These are phyloP conservation scores for Avena atlantica DNA, from an alignment of 176 grass and related monocot species.

Conservation along the genomic window DNA sequence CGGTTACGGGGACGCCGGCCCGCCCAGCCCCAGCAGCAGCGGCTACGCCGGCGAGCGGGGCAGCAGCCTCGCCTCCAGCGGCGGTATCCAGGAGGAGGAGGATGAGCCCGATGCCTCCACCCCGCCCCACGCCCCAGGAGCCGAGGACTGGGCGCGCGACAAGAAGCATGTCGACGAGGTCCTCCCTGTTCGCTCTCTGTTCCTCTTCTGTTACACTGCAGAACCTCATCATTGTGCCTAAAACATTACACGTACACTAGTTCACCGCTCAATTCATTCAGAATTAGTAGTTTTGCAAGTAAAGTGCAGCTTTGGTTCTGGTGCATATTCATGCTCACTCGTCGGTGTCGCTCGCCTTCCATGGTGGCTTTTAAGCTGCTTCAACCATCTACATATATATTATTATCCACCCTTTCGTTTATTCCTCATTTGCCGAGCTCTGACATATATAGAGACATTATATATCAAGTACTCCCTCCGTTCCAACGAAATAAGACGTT, in stretches of 20 bases:
- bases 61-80: no score
- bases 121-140: neutral
- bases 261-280: neutral
- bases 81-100: no score
- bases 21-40: no score
- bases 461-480: no score
- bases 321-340: neutral
- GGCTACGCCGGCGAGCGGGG: no score
- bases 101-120: constrained; percentile 43
- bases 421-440: neutral
- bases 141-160: constrained; percentile 62
- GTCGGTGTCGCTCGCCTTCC: neutral
- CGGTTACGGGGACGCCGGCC: no score
- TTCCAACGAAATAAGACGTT: no score
- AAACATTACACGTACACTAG: neutral
- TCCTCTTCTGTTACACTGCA: no score
- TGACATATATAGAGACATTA: no score
- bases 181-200: neutral
- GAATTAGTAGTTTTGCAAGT: neutral
- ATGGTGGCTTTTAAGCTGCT: neutral
- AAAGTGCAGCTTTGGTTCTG: neutral
- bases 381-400: neutral
- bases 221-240: no score
- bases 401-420: neutral
- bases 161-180: constrained; percentile 89